phyloP scores from a whole-genome alignment of 495 filamentous ascomycete genomes.

The Daldinia caldariorum region DNA sequence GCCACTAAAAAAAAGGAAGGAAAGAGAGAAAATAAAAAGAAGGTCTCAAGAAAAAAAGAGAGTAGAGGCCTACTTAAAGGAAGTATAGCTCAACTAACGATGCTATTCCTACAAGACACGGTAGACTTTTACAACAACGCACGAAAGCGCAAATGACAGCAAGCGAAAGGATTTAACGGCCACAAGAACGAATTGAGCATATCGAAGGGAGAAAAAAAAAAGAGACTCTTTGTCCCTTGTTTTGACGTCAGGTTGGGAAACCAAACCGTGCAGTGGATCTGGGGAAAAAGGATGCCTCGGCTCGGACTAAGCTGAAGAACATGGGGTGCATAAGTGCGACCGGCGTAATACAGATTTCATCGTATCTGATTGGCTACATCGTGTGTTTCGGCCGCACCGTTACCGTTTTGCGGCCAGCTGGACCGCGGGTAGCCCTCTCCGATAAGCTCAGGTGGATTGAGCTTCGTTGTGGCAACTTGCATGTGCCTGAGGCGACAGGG shows the following conservation, averaged over 20 bases:
- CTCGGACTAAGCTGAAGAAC: conserved; percentile 6
- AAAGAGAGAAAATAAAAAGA: neutral
- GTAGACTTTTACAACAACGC: neutral
- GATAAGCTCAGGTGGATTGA: conserved; percentile 6
- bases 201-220: neutral
- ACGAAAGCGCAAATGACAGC: neutral
- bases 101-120: conserved; percentile 1
- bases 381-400: neutral
- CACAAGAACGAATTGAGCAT: conserved; percentile 14
- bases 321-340: neutral
- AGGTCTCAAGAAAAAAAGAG: neutral
- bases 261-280: conserved; percentile 18
- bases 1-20: neutral
- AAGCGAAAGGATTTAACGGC: neutral
- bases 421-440: conserved; percentile 1
- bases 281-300: conserved; percentile 32
- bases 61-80: neutral
- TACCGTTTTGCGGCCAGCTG: neutral
- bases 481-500: conserved; percentile 1
- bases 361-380: conserved; percentile 25
- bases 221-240: conserved; percentile 7
- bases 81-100: neutral
- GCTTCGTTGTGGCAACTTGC: neutral
- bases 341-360: conserved; percentile 23
- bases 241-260: conserved; percentile 21